Percentiles rank a stretch among this genome's conserved stretches.
Evolutionary conservation across 148 eudicot species (phyloP).

Genomic region (Suaeda aralocaspica): DNA sequence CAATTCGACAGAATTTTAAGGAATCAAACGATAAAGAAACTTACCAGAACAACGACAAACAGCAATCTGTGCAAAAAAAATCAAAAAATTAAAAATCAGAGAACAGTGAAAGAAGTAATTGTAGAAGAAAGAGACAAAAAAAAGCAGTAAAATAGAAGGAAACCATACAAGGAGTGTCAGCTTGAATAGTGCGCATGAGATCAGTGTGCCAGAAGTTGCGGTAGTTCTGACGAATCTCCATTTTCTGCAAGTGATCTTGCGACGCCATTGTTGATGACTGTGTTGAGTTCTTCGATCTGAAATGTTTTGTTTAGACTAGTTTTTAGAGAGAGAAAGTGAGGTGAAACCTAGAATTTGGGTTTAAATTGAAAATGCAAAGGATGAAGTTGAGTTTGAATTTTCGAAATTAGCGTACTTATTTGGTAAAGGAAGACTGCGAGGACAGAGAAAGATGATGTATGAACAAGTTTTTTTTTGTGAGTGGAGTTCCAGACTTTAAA

Average conservation of each 20-base stretch:
- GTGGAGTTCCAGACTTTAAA: not conserved
- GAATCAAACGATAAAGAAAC: constrained; percentile 15
- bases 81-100: constrained; percentile 9
- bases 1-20: not conserved
- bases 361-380: not conserved
- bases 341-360: not conserved
- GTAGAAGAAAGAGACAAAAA: not conserved
- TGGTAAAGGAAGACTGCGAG: not conserved
- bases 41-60: constrained; percentile 70
- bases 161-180: constrained; percentile 68
- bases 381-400: not conserved
- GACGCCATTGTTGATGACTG: constrained; percentile 38
- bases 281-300: constrained; percentile 5
- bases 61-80: constrained; percentile 53
- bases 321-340: not conserved
- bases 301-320: not conserved
- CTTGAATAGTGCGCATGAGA: constrained; percentile 51
- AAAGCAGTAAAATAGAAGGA: not conserved
- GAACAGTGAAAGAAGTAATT: not conserved
- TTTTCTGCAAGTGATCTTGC: constrained; percentile 54
- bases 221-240: constrained; percentile 67
- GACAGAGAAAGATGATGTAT: not conserved
- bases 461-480: not conserved
- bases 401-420: not conserved
- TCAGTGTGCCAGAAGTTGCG: constrained; percentile 93